Evolutionary conservation across 2,329 filamentous ascomycete species (phyloP), one percentile per base, ranked within the genome.

Genomic region (Hymenoscyphus linearis): DNA sequence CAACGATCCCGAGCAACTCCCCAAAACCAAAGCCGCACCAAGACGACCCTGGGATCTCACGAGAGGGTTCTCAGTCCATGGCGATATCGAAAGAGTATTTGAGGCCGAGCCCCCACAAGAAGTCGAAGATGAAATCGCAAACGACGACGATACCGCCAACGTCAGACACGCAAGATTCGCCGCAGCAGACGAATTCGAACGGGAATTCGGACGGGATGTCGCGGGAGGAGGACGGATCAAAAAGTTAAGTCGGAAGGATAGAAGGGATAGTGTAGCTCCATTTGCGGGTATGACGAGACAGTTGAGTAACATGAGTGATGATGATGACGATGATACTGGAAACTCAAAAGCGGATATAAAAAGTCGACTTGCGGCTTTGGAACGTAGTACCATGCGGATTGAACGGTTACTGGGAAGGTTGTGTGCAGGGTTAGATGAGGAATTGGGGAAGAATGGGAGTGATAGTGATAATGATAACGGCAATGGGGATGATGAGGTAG

Each of bases 51-150:
- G 70, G 71, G 62, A 68, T 47, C 65, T 72, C 56, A 66, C 66
- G 12, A 60, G 68, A 5, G 65, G 66, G 10, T 72, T 73, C 47
- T 68, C 64, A 14, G 68, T 69, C 10, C 69, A 74, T 36, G 70
- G 68, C 13, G 71, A 72, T 53, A 69, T 74, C 35, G 65, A 70
- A 58, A 69, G 71, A 2, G 70, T 73, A 0, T 74, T 73, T 62
- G 71, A 73, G 27, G 54, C 58, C 0, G 71, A 70, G 34, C 71
- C 70, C 13, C 68, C 71, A 2, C 52, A 62, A 16, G 58, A 63
- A 13, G 60, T 71, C 3, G 66, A 70, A 34, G 62, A 66, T 31
- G 58, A 70, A 58, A 68, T 70, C 31, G 54, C 59, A 14, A 53
- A 60, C 10, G 67, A 66, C 16, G 64, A 66, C 27, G 64, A 68